These are phyloP conservation scores for Aspergillus ochraceoroseus DNA, from an alignment of 2,329 filamentous ascomycete species.

Conservation along the genomic window DNA sequence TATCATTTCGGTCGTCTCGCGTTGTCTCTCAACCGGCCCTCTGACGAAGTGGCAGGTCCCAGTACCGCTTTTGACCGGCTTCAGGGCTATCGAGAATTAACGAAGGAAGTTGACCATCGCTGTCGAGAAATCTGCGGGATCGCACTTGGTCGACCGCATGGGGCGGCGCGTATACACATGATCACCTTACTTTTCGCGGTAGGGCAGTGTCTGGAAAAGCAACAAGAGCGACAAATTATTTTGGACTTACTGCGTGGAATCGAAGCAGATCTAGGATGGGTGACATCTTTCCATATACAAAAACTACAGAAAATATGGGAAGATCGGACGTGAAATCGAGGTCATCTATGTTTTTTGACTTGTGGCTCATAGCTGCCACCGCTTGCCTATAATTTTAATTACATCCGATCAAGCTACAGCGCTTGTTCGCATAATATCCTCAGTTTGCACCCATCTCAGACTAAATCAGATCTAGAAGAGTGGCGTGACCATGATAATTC, in stretches of 20 bases:
- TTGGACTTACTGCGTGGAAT: slow-evolving; percentile 53
- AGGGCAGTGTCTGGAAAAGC: slow-evolving; percentile 53
- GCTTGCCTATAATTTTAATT: too few relatives aligned
- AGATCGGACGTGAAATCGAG: background rate
- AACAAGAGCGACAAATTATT: slow-evolving; percentile 51
- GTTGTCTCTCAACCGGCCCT: slow-evolving; percentile 56
- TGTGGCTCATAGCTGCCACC: too few relatives aligned
- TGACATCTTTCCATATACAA: slow-evolving; percentile 52
- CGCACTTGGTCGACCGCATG: slow-evolving; percentile 52
- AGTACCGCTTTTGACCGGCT: slow-evolving; percentile 53
- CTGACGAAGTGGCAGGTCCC: slow-evolving; percentile 51
- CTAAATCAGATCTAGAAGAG: too few relatives aligned
- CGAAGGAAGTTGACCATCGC: slow-evolving; percentile 53
- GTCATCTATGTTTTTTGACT: too few relatives aligned
- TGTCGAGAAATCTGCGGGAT: slow-evolving; percentile 57
- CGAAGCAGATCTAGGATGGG: slow-evolving; percentile 58
- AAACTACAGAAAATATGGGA: slow-evolving; percentile 42
- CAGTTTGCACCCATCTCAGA: too few relatives aligned
- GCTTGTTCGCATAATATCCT: too few relatives aligned
- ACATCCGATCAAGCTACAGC: too few relatives aligned
- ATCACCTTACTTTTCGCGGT: slow-evolving; percentile 57
- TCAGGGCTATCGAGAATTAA: slow-evolving; percentile 54
- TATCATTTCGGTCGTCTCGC: slow-evolving; percentile 62
- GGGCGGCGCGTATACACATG: slow-evolving; percentile 54
- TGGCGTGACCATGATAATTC: too few relatives aligned